Conservation (phyloP, 306 rosid species). For the Rosa chinensis region DNA sequence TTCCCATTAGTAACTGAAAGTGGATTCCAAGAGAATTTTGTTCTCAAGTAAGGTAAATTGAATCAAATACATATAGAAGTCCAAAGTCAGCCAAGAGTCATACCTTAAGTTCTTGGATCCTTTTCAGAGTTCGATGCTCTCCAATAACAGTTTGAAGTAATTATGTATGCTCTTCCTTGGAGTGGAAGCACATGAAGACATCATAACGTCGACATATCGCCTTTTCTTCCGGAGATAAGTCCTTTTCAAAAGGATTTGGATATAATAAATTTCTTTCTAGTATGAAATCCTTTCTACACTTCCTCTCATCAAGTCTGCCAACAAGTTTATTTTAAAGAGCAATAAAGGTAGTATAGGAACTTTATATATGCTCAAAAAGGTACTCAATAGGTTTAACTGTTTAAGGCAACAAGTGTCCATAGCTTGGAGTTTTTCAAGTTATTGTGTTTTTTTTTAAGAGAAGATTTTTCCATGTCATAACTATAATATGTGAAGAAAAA, state of each 20-base stretch:
- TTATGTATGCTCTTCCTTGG: conserved; percentile 84
- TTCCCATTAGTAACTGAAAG: conserved; percentile 15
- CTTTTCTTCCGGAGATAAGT: conserved; percentile 73
- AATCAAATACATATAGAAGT: not conserved
- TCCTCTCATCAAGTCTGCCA: conserved; percentile 94
- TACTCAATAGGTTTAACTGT: not conserved
- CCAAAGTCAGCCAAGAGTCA: conserved; percentile 26
- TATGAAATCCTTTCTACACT: conserved; percentile 85
- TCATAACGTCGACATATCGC: conserved; percentile 68
- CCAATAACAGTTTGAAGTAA: conserved; percentile 55
- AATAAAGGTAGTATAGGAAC: conserved; percentile 8
- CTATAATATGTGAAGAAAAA: not conserved
- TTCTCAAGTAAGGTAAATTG: not conserved
- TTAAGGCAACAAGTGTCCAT: not conserved
- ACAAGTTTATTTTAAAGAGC: conserved; percentile 15
- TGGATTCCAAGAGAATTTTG: conserved; percentile 3
- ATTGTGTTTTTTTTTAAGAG: not conserved
- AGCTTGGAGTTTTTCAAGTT: not conserved
- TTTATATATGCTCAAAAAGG: not conserved
- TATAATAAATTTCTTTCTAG: conserved; percentile 75
- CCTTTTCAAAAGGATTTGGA: conserved; percentile 78
- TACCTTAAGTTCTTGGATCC: conserved; percentile 89
- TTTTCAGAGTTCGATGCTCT: conserved; percentile 64
- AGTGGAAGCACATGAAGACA: conserved; percentile 81
- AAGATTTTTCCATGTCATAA: not conserved